Evolutionary conservation across 768 basidiomycete genomes (phyloP), one percentile per base, ranked within the genome.

Genomic region (Cytidiella melzeri): DNA sequence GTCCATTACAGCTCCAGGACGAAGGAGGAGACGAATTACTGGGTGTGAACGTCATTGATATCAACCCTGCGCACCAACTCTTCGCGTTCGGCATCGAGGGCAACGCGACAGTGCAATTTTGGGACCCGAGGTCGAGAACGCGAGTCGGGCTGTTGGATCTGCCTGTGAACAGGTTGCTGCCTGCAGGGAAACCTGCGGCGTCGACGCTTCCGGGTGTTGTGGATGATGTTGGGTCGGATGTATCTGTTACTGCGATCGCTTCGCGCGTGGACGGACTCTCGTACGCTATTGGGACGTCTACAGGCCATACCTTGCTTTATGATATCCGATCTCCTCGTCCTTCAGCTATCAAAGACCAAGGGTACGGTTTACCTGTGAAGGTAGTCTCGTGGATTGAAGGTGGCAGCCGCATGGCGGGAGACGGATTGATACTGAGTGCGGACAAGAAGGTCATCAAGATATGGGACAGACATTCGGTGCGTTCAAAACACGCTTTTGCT

Each of bases 381-480:
- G 84, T 74, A 44, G 79, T 98, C 3, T 64, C 74, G 13, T 99
- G 96, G 96, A 80, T 97, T 18, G 89, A 94, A 59, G 90, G 90
- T 28, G 89, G 88, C 10, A 80, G 74, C 46, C 73, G 76, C 57
- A 90, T 87, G 82, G 87, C 86, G 2, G 91, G 91, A 43, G 87
- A 89, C 41, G 87, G 90, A 1, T 79, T 93, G 73, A 79, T 99
- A 15, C 72, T 94, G 47, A 94, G 87, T 64, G 91, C 92, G 0
- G 96, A 99, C 67, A 89, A 84, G 66, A 98, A 98, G 65, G 95
- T 99, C 23, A 79, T 97, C 60, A 99, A 99, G 68, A 85, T 98
- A 24, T 99, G 96, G 96, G 88, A 93, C 62, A 79, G 84, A 47
- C 79, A 87, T 65, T 77, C 76, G 36, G 91, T 91, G 69, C 47